Evolutionary conservation across 768 basidiomycete genomes (phyloP).

Genomic region (Rhizopogon salebrosus): DNA sequence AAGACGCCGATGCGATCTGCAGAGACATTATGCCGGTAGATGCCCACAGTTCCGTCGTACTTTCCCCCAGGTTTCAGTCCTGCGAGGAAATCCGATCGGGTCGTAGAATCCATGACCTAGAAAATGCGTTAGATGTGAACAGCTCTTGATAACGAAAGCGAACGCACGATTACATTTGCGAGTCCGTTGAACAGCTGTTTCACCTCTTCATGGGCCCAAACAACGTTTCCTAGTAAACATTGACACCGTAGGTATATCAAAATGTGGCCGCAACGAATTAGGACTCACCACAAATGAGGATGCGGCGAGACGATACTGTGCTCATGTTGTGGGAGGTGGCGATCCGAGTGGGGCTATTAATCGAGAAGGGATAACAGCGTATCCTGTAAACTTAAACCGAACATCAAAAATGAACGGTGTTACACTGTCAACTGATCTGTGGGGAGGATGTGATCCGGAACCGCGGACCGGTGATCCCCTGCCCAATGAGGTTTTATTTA

Average conservation of each 20-base stretch:
- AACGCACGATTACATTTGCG: slow-evolving; percentile 73
- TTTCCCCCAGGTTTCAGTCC: slow-evolving; percentile 62
- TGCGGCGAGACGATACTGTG: slow-evolving; percentile 15
- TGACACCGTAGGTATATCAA: not conserved
- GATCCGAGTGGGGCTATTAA: not conserved
- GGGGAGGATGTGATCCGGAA: too few relatives aligned
- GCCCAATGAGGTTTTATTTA: too few relatives aligned
- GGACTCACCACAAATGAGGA: slow-evolving; percentile 31
- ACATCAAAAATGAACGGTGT: not conserved
- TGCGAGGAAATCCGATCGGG: slow-evolving; percentile 64
- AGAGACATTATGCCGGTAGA: slow-evolving; percentile 76
- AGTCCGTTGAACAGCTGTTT: slow-evolving; percentile 58
- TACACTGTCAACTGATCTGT: not conserved
- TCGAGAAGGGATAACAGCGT: too few relatives aligned
- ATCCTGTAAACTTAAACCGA: not conserved
- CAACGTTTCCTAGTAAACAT: slow-evolving; percentile 48
- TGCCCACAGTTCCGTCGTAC: slow-evolving; percentile 66
- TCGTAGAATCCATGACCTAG: slow-evolving; percentile 51
- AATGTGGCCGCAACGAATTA: not conserved
- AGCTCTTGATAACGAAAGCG: not conserved
- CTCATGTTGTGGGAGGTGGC: not conserved
- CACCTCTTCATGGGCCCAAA: slow-evolving; percentile 79
- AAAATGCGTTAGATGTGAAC: not conserved
- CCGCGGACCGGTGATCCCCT: too few relatives aligned
- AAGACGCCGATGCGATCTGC: slow-evolving; percentile 65